These are phyloP conservation scores for Sutorius eximius DNA, from an alignment of 1,284 basidiomycete species.

Conservation along the genomic window DNA sequence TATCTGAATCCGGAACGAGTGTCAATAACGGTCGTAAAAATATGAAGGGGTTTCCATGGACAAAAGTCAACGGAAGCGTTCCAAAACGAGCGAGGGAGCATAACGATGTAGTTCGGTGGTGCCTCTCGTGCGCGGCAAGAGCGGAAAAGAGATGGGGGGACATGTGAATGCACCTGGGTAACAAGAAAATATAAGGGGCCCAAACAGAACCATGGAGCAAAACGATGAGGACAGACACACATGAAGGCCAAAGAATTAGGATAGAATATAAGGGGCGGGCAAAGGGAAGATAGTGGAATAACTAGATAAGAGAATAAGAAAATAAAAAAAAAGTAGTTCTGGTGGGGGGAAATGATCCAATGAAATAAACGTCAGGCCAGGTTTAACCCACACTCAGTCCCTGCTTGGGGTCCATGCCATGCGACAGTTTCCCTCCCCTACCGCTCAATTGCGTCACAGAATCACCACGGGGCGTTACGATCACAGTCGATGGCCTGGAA, in stretches of 20 bases:
- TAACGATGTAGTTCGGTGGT: conserved; percentile 26
- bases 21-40: conserved; percentile 31
- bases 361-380: conserved; percentile 17
- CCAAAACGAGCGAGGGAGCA: conserved; percentile 30
- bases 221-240: conserved; percentile 22
- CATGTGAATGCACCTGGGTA: conserved; percentile 28
- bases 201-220: conserved; percentile 17
- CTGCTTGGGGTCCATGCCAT: conserved; percentile 9
- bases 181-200: conserved; percentile 16
- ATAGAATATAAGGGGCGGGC: conserved; percentile 20
- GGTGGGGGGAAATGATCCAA: conserved; percentile 22
- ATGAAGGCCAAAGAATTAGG: conserved; percentile 28
- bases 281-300: conserved; percentile 23
- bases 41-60: conserved; percentile 8
- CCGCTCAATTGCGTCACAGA: conserved; percentile 2
- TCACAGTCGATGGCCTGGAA: conserved; percentile 83
- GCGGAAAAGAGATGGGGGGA: conserved; percentile 16
- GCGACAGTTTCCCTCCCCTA: conserved; percentile 9
- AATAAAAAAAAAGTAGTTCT: conserved; percentile 15
- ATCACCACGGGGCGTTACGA: neutral
- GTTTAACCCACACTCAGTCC: conserved; percentile 20
- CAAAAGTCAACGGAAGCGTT: conserved; percentile 11
- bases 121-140: conserved; percentile 20
- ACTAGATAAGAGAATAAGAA: conserved; percentile 36
- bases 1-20: neutral